Conservation (phyloP, 1,284 basidiomycete species). For the Malassezia furfur region DNA sequence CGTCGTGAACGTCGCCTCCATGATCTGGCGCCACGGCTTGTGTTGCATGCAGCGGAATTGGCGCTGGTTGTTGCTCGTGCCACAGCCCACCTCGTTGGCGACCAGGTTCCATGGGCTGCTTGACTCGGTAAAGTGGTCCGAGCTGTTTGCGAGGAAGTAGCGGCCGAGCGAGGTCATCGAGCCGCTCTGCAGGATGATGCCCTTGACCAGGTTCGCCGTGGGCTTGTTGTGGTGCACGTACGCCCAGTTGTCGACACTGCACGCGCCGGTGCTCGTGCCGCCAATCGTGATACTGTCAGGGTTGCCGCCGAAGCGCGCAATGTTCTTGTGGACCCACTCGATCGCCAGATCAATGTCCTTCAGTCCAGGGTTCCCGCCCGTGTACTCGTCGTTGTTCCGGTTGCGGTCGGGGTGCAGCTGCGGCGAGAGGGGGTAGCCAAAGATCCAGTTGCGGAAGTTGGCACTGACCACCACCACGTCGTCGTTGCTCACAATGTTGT, state of each 20-base stretch:
- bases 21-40: slow-evolving; percentile 6
- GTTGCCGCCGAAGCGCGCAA: slow-evolving; percentile 60
- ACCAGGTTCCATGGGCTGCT: slow-evolving; percentile 14
- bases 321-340: slow-evolving; percentile 55
- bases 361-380: slow-evolving; percentile 29
- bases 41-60: slow-evolving; percentile 20
- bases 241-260: slow-evolving; percentile 13
- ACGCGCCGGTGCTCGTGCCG: slow-evolving; percentile 75
- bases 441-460: slow-evolving; percentile 20
- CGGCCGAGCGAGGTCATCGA: slow-evolving; percentile 16
- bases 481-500: slow-evolving; percentile 11
- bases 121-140: background rate
- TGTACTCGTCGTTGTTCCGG: background rate
- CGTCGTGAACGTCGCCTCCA: slow-evolving; percentile 8
- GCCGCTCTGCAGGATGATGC: slow-evolving; percentile 14
- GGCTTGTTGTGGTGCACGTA: slow-evolving; percentile 16
- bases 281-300: slow-evolving; percentile 63
- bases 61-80: background rate
- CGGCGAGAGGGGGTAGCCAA: slow-evolving; percentile 14
- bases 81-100: slow-evolving; percentile 13
- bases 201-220: slow-evolving; percentile 6
- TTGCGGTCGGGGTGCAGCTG: slow-evolving; percentile 3
- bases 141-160: background rate
- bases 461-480: slow-evolving; percentile 12
- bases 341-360: slow-evolving; percentile 35